Base-by-base conservation (phyloP, 768 basidiomycete genomes). In the Chiua virens region DNA sequence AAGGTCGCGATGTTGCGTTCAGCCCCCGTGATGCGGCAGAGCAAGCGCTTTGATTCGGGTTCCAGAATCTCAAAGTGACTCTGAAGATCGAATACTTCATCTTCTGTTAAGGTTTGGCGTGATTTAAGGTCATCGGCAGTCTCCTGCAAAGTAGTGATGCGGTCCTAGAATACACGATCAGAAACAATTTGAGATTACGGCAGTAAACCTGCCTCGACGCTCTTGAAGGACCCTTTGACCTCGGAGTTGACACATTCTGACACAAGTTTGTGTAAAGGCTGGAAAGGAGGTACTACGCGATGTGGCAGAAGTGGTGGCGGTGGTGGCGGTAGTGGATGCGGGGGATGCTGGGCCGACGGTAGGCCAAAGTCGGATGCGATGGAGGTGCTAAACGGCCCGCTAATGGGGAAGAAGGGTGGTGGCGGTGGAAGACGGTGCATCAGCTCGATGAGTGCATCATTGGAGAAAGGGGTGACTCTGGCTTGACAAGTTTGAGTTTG, bases 31-130 rank as follows among this genome's bases (percentile, higher is more conserved):
- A 69, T 51, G 14, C 67, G 69, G 35, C 56, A 59, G 17, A 71
- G 55, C 27, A 71, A 38, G 10, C 56, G 45, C n/a, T 68, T 59
- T 34, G 67, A 65, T 23, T 71, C 67, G 2, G 71, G 66, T 23
- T 73, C 68, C 7, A 80, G 60, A 36, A 52, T 67, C 7, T 77
- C 73, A 13, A 79, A 56, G 41, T 74, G 73, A 3, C 59, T 62
- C 50, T 71, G 68, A 21, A 71, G 43, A n/a, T 70, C 69, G 15
- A 55, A 32, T 13, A 73, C 43, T 39, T 73, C 70, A 7, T 65
- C 61, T 41, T 73, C 64, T 6, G 60, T 59, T 21, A 54, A 49
- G 0, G 52, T 28, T 39, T 69, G 67, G 15, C 65, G 65, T 14
- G 55, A 58, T 32, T 52, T 61, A 2, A 71, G 42, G 32, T 52